Evolutionary conservation across 192 early-diverging fungal genomes (phyloP).

Genomic region (Linnemannia zychae): DNA sequence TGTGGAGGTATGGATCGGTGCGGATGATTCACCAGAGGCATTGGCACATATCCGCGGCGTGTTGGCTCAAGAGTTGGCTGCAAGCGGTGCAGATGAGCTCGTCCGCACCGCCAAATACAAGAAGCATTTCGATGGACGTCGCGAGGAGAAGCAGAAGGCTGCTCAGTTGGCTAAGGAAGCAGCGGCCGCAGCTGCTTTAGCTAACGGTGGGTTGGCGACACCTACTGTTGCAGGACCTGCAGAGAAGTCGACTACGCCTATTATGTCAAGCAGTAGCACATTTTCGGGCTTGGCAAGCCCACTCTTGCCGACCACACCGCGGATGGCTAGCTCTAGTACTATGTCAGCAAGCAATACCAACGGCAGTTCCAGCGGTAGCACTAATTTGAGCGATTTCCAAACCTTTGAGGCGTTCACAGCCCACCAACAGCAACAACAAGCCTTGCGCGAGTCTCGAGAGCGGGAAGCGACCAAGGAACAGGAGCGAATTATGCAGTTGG

Average conservation of each 20-base stretch:
- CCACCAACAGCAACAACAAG: conserved; percentile 40
- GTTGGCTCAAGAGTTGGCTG: conserved; percentile 32
- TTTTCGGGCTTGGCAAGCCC: conserved; percentile 23
- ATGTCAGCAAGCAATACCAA: background rate
- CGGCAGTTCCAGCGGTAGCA: background rate
- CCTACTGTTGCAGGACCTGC: background rate
- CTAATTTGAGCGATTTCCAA: conserved; percentile 21
- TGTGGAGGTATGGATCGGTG: conserved; percentile 65
- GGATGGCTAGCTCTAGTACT: background rate
- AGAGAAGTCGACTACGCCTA: background rate
- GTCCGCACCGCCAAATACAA: conserved; percentile 50
- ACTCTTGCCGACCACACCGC: conserved; percentile 20
- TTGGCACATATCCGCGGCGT: conserved; percentile 54
- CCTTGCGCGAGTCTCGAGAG: conserved; percentile 14
- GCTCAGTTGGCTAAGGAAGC: conserved; percentile 11
- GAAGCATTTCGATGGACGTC: conserved; percentile 51
- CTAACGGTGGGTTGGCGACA: background rate
- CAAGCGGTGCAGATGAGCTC: conserved; percentile 48
- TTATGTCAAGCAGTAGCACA: background rate
- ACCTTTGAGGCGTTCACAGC: conserved; percentile 32
- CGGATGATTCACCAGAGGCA: conserved; percentile 41
- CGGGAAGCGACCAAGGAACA: conserved; percentile 34
- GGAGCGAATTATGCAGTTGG: conserved; percentile 52
- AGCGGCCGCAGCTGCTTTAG: conserved; percentile 2
- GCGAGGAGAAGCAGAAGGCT: conserved; percentile 34